Base-by-base conservation (phyloP, 257 asterid species). In the Parsonsia alboflavescens region DNA sequence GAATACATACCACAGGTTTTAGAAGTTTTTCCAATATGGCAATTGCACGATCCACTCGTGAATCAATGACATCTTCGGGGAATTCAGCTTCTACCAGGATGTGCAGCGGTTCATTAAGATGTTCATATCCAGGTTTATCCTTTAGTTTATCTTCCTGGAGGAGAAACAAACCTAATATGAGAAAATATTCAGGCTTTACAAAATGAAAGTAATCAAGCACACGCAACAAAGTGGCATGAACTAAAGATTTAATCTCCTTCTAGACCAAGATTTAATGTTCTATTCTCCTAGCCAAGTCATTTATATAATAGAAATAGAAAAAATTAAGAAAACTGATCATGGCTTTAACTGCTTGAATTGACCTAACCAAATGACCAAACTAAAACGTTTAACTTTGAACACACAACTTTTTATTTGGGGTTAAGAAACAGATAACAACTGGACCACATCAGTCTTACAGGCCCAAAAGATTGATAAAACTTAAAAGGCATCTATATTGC, bases 101-200 rank as follows among this genome's bases (percentile, higher is more conserved):
- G 88, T 91, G 97, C n/a, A 91, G 89, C 24, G 96, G 96, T 84
- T 91, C 97, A 8, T 89, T 86, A 48, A 91, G 86, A 86, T 91
- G 97, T 84, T 89, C 97, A 7, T 89, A 89, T 39, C 93, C 97
- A 48, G 91, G 93, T 73, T 86, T 89, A 72, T 89, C 93, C 82
- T 86, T 87, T 70, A 91, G 78, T 69, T 85, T 85, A 68, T 91
- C 97, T 83, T 91, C 95, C 97, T 91, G 80, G 44, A 76, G 78
- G 41, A 49, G 68, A 62, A 76, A 63, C 28, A 67, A 26, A 44
- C 36, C 62, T 21, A 33, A 16, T 45, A 28, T 78, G 48, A 86
- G 84, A 57, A 69, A 21, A 10, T 36, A 65, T 26, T 52, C 30
- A 16, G 21, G 65, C 28, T 66, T 75, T 24, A 52, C 13, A 39